A percentile compares a stretch with the other conserved stretches of the same genome.
These are phyloP conservation scores for Vanrija humicola DNA, from an alignment of 1,284 basidiomycete species.

Conservation along the genomic window DNA sequence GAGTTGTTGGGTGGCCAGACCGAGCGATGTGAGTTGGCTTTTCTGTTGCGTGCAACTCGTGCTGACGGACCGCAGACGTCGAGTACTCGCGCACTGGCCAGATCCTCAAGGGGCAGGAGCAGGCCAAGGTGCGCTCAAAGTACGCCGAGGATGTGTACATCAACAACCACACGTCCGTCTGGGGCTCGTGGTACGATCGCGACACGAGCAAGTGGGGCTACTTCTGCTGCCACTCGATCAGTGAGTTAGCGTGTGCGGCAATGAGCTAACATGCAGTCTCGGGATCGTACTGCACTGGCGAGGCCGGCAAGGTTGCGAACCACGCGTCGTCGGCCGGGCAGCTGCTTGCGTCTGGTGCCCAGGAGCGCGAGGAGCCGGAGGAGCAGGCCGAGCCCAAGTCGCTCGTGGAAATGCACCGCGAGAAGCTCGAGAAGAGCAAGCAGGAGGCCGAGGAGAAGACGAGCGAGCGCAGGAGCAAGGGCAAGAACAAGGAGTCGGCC, in stretches of 20 bases:
- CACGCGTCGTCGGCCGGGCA: conserved; percentile 65
- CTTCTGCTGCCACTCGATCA: conserved; percentile 82
- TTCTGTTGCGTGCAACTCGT: not conserved
- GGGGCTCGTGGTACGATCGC: conserved; percentile 91
- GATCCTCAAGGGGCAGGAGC: conserved; percentile 86
- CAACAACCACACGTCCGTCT: conserved; percentile 90
- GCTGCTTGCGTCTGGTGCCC: conserved; percentile 55
- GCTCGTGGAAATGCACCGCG: conserved; percentile 44
- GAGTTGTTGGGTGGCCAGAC: conserved; percentile 91
- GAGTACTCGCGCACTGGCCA: conserved; percentile 93
- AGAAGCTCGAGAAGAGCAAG: conserved; percentile 33
- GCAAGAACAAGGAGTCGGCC: conserved; percentile 23
- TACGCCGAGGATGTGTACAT: conserved; percentile 93
- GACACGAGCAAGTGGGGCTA: conserved; percentile 80
- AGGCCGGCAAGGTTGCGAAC: conserved; percentile 77
- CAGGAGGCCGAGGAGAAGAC: conserved; percentile 42
- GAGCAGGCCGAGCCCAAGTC: conserved; percentile 29
- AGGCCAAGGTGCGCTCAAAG: conserved; percentile 77
- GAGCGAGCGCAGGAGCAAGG: not conserved
- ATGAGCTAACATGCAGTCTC: conserved; percentile 53
- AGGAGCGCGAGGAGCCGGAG: conserved; percentile 23
- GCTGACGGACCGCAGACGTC: conserved; percentile 55
- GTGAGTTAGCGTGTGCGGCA: conserved; percentile 2
- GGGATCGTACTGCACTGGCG: conserved; percentile 87
- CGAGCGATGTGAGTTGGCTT: conserved; percentile 62